Percentiles rank a stretch among this genome's conserved stretches.
Conservation (phyloP, 352 stramenopile species). For the Globisporangium uncinulatum region DNA sequence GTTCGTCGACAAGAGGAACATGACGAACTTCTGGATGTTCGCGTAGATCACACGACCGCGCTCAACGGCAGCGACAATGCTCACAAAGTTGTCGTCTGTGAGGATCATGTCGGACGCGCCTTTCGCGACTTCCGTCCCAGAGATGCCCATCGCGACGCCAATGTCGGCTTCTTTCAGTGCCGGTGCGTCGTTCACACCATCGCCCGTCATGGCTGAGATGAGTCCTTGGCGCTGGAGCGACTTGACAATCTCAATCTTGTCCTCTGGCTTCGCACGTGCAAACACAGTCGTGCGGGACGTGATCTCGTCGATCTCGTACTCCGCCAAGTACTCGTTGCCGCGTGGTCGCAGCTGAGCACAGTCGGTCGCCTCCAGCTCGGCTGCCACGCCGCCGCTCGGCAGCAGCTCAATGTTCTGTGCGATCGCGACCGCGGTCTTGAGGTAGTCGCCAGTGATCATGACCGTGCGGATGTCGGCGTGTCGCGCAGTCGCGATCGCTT, state of each 20-base stretch:
- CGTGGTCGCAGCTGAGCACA: slow-evolving; percentile 59
- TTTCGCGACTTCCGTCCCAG: slow-evolving; percentile 97
- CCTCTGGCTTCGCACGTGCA: slow-evolving; percentile 91
- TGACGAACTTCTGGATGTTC: slow-evolving; percentile 98
- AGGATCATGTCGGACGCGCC: slow-evolving; percentile 98
- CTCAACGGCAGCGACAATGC: slow-evolving; percentile 95
- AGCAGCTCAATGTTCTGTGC: slow-evolving; percentile 91
- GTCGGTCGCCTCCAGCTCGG: slow-evolving; percentile 50
- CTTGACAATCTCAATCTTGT: slow-evolving; percentile 96
- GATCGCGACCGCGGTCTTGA: slow-evolving; percentile 93
- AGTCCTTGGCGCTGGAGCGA: slow-evolving; percentile 87
- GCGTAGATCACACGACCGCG: slow-evolving; percentile 96
- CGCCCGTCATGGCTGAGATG: slow-evolving; percentile 96
- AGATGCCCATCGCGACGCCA: slow-evolving; percentile 96
- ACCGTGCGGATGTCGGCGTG: slow-evolving; percentile 59
- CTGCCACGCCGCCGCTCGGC: slow-evolving; percentile 43
- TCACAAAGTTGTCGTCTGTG: slow-evolving; percentile 97
- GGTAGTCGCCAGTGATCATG: slow-evolving; percentile 95
- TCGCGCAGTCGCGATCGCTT: slow-evolving; percentile 41
- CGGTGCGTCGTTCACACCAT: slow-evolving; percentile 98
- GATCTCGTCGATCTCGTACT: slow-evolving; percentile 87
- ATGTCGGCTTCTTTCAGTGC: slow-evolving; percentile 96
- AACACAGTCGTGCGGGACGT: slow-evolving; percentile 85
- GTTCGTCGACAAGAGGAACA: slow-evolving; percentile 97
- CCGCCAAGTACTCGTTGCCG: slow-evolving; percentile 45